These are phyloP conservation scores for Xerocomus nothofagi DNA, from an alignment of 1,284 basidiomycete species.

Conservation along the genomic window DNA sequence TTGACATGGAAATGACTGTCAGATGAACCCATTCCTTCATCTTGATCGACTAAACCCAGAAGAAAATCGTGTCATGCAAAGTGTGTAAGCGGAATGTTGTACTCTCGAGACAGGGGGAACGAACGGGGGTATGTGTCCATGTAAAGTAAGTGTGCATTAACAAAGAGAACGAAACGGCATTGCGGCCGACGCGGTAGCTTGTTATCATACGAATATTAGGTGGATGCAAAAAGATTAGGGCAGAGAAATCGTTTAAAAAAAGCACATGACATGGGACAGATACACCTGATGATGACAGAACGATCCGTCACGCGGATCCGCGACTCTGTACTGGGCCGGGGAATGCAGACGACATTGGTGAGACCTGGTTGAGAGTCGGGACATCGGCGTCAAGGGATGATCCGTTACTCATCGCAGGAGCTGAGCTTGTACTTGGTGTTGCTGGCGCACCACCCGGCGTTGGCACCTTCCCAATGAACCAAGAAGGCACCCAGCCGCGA, in stretches of 20 bases:
- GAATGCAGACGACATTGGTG: slow-evolving; percentile 75
- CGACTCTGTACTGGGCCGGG: slow-evolving; percentile 40
- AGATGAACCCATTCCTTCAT: slow-evolving; percentile 13
- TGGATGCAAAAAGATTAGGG: slow-evolving; percentile 25
- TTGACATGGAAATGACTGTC: slow-evolving; percentile 16
- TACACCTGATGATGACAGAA: slow-evolving; percentile 19
- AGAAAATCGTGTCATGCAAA: slow-evolving; percentile 12
- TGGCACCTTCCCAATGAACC: slow-evolving; percentile 75
- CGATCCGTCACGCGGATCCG: slow-evolving; percentile 19
- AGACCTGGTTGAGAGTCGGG: slow-evolving; percentile 54
- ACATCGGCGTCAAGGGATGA: slow-evolving; percentile 40
- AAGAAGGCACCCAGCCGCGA: slow-evolving; percentile 89
- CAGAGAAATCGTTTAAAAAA: slow-evolving; percentile 16
- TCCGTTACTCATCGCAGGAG: slow-evolving; percentile 31
- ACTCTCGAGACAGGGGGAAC: slow-evolving; percentile 7
- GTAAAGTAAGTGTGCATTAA: slow-evolving; percentile 29
- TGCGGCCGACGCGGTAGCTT: slow-evolving; percentile 18
- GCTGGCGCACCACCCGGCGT: slow-evolving; percentile 50
- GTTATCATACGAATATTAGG: slow-evolving; percentile 21
- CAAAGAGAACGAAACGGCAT: slow-evolving; percentile 28
- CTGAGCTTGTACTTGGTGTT: slow-evolving; percentile 54
- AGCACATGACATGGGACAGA: slow-evolving; percentile 26
- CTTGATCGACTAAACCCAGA: slow-evolving; percentile 18
- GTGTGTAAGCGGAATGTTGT: slow-evolving; percentile 20
- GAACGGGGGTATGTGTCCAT: slow-evolving; percentile 13